Percentiles rank a stretch among this genome's conserved stretches.
Evolutionary conservation across 768 basidiomycete genomes (phyloP).

Genomic region (Tulasnella sp.): DNA sequence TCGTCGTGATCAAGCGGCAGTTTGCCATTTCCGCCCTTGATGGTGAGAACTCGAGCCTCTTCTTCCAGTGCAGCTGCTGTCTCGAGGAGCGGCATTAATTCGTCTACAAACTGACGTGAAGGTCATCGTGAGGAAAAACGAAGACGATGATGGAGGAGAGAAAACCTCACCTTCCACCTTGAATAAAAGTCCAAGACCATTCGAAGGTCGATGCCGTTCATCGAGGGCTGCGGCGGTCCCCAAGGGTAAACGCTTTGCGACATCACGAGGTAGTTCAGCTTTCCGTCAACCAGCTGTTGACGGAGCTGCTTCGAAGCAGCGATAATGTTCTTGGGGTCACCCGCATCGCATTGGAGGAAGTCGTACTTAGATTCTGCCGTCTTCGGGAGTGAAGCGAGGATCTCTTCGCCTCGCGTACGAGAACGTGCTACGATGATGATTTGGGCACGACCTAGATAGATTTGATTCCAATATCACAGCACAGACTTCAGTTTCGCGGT

Average conservation of each 20-base stretch:
- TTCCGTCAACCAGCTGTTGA: background rate
- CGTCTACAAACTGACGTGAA: background rate
- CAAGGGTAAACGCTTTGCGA: background rate
- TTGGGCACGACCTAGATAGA: slow-evolving; percentile 13
- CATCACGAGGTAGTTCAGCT: slow-evolving; percentile 15
- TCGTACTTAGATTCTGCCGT: slow-evolving; percentile 19
- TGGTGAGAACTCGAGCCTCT: too few species aligned
- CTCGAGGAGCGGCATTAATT: too few species aligned
- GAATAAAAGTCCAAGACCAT: background rate
- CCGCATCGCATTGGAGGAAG: slow-evolving; percentile 21
- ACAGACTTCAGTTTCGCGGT: background rate
- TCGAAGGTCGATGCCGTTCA: background rate
- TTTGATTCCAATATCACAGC: too few species aligned
- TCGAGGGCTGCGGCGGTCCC: background rate
- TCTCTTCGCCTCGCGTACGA: slow-evolving; percentile 12
- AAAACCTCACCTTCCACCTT: background rate
- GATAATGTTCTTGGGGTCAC: slow-evolving; percentile 16
- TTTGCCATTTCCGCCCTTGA: too few species aligned
- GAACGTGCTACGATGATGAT: slow-evolving; percentile 17
- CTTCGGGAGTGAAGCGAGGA: slow-evolving; percentile 14
- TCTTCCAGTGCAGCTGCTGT: background rate
- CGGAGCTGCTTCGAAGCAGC: background rate
- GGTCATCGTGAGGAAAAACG: background rate
- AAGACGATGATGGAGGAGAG: background rate
- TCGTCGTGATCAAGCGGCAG: too few species aligned